Evolutionary conservation across 495 filamentous ascomycete genomes (phyloP).

Genomic region (Lineolata rhizophorae): DNA sequence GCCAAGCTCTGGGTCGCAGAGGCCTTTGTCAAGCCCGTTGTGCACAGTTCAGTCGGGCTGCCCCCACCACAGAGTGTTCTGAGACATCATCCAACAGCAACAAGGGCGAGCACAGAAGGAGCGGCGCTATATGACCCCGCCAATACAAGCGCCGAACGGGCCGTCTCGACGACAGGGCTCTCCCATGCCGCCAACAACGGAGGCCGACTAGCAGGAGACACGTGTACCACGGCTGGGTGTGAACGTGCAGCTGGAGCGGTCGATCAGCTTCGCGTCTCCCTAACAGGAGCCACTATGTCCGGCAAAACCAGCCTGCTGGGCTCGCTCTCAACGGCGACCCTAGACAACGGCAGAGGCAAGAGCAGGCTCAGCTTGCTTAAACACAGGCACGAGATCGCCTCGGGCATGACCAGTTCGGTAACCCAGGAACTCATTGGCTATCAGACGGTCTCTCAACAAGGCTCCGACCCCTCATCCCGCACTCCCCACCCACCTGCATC

Average conservation of each 20-base stretch:
- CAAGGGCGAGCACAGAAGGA: background rate
- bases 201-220: no score
- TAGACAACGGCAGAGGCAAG: constrained; percentile 84
- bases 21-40: constrained; percentile 42
- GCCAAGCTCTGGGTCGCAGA: constrained; percentile 90
- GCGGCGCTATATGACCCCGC: no score
- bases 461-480: constrained; percentile 12
- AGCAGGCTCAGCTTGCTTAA: constrained; percentile 71
- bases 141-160: no score
- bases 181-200: no score
- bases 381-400: constrained; percentile 83
- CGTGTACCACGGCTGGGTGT: no score
- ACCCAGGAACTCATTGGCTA: constrained; percentile 88
- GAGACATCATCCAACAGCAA: no score
- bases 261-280: constrained; percentile 76
- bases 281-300: constrained; percentile 77
- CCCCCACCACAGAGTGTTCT: no score
- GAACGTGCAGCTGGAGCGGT: no score
- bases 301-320: constrained; percentile 87
- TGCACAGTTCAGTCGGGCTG: no score
- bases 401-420: constrained; percentile 81
- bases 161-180: constrained; percentile 18
- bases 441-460: constrained; percentile 11
- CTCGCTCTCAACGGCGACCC: constrained; percentile 61
- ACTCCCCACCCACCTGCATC: no score